A percentile compares a stretch with the other conserved stretches of the same genome.
Evolutionary conservation across 1,284 basidiomycete genomes (phyloP).

Genomic region (Apiotrichum mycotoxinovorans): DNA sequence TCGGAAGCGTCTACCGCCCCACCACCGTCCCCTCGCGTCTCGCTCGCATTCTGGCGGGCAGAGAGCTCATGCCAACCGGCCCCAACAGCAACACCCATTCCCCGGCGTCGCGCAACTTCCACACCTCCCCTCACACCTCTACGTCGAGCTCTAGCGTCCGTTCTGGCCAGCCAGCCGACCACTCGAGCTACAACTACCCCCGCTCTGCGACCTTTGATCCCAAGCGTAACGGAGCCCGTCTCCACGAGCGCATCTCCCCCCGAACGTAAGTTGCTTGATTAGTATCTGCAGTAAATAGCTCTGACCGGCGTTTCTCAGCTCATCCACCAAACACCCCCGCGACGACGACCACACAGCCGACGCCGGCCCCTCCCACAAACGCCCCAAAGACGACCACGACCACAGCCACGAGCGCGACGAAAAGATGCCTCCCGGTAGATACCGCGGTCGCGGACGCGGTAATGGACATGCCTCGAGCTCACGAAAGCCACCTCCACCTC

Average conservation of each 20-base stretch:
- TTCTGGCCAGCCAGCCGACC: background rate
- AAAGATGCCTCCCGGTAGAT: slow-evolving; percentile 5
- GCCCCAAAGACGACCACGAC: background rate
- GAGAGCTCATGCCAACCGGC: slow-evolving; percentile 1
- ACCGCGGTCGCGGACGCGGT: background rate
- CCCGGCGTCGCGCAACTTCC: background rate
- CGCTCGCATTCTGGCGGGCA: background rate
- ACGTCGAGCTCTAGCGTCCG: background rate
- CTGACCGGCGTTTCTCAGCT: background rate
- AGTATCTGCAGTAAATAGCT: background rate
- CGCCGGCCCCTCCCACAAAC: background rate
- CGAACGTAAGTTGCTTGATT: background rate
- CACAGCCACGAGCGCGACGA: no score
- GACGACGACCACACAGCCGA: background rate
- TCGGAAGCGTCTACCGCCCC: background rate
- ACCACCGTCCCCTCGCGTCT: background rate
- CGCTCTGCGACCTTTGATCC: background rate
- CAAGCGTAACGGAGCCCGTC: slow-evolving; percentile 1
- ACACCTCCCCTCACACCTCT: background rate
- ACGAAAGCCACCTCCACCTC: slow-evolving; percentile 9
- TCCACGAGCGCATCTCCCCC: background rate
- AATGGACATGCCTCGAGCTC: background rate
- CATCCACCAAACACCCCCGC: background rate
- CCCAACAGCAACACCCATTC: background rate
- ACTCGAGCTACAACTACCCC: background rate